Evolutionary conservation across 495 filamentous ascomycete species (phyloP).

Genomic region (Xanthoparmelia taractica): DNA sequence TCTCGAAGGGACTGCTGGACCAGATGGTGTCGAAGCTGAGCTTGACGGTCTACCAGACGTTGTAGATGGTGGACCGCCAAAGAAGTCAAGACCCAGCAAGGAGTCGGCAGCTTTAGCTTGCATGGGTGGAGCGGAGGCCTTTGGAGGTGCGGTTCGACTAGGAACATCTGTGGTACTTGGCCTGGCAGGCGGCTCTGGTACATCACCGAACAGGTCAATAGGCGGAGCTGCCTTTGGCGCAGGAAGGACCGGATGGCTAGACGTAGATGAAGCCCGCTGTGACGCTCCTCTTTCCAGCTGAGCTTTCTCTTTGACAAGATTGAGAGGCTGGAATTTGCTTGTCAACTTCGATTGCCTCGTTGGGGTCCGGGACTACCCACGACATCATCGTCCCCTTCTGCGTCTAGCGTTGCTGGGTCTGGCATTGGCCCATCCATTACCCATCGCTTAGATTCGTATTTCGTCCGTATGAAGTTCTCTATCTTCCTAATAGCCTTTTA

Average conservation of each 20-base stretch:
- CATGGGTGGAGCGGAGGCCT: conserved; percentile 56
- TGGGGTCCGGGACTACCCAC: conserved; percentile 33
- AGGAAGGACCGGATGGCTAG: conserved; percentile 37
- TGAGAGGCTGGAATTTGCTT: conserved; percentile 47
- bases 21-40: conserved; percentile 53
- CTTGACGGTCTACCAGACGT: conserved; percentile 63
- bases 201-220: conserved; percentile 55
- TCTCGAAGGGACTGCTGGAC: conserved; percentile 55
- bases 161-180: conserved; percentile 59
- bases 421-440: conserved; percentile 95
- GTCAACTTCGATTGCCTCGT: neutral
- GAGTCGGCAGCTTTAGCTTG: conserved; percentile 71
- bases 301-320: conserved; percentile 64
- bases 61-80: conserved; percentile 60
- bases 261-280: conserved; percentile 36
- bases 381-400: conserved; percentile 77
- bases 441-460: conserved; percentile 97
- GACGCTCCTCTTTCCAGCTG: conserved; percentile 57
- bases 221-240: conserved; percentile 37
- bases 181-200: conserved; percentile 52
- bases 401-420: conserved; percentile 78
- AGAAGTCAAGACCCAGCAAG: conserved; percentile 86
- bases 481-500: conserved; percentile 58
- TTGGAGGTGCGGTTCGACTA: conserved; percentile 52
- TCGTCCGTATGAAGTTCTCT: conserved; percentile 97